Evolutionary conservation across 768 basidiomycete genomes (phyloP), one percentile per base, ranked within the genome.

Genomic region (Leccinum rimulosum): DNA sequence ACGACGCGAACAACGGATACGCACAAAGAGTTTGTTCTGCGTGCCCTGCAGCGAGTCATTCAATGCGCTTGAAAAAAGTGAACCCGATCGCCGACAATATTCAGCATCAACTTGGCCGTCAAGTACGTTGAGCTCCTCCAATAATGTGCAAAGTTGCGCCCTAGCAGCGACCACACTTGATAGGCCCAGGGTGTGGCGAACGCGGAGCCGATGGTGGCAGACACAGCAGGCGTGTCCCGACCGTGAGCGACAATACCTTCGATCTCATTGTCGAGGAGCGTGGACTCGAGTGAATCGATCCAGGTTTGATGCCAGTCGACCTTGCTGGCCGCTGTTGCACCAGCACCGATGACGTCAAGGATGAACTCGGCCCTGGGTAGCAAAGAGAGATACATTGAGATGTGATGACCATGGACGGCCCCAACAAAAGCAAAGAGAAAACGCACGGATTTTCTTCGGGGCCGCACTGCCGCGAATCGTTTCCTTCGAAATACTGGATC

Each of bases 281-380:
- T 59, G 1, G 76, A 66, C 64, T 88, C 83, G 0, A 76, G 73
- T 0, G 85, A 82, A 6, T 79, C 68, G 19, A 69, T 65, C 88
- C 88, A 92, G n/a, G 80, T 69, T 6, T 80, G 72, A 52, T 81
- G 78, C 89, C 89, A 92, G 59, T 90, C 79, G 27, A 71, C 72
- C 14, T 64, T 62, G 55, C 79, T 84, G 15, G 79, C 75, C 1
- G 85, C 82, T 1, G 86, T 85, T 2, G 84, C 84, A 3, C 89
- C 89, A 30, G 89, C 88, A 17, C 89, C 89, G 57, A 90, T 90
- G 49, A 84, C 87, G 28, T 87, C 84, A 19, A 91, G 79, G 77
- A 85, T 84, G 60, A 79, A 85, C 60, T 85, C 84, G 30, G 84
- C 84, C 43, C 84, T 84, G 49, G 28, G 40, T 0, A 31, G 45